A percentile compares a stretch with the other conserved stretches of the same genome.
These are phyloP conservation scores for Colletotrichum noveboracense DNA, from an alignment of 2,329 filamentous ascomycete genomes.

Conservation along the genomic window DNA sequence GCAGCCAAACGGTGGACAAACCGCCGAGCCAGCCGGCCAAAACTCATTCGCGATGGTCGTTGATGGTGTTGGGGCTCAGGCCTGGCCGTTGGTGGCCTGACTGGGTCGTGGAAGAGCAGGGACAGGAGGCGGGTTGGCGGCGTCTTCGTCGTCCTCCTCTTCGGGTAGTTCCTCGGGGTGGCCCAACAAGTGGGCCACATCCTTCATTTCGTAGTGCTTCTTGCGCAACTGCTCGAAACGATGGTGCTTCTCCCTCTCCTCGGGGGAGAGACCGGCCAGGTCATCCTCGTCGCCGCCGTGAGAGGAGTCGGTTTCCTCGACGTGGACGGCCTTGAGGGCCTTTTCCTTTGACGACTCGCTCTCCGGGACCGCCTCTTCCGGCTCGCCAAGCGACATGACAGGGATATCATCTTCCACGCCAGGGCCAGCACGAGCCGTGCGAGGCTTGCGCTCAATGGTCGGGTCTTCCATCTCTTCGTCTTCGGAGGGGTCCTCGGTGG, in stretches of 20 bases:
- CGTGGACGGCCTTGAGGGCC: slow-evolving; percentile 63
- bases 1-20: neutral
- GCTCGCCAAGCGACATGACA: slow-evolving; percentile 88
- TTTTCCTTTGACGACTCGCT: slow-evolving; percentile 36
- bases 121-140: slow-evolving; percentile 38
- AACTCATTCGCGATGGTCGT: neutral
- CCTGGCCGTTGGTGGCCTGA: slow-evolving; percentile 20
- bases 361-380: slow-evolving; percentile 74
- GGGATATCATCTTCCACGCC: slow-evolving; percentile 77
- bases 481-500: slow-evolving; percentile 84
- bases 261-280: slow-evolving; percentile 60
- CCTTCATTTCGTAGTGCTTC: slow-evolving; percentile 98
- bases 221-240: slow-evolving; percentile 91
- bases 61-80: neutral
- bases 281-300: slow-evolving; percentile 64
- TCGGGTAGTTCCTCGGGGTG: slow-evolving; percentile 72
- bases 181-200: slow-evolving; percentile 86
- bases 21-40: neutral
- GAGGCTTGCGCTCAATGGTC: slow-evolving; percentile 46
- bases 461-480: slow-evolving; percentile 70
- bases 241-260: slow-evolving; percentile 89
- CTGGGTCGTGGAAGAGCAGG: slow-evolving; percentile 45
- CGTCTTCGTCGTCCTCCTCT: slow-evolving; percentile 59
- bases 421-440: slow-evolving; percentile 25
- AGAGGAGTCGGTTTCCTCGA: slow-evolving; percentile 65